Conservation (phyloP, 352 stramenopile genomes). For the Phytophthora tubulina region DNA sequence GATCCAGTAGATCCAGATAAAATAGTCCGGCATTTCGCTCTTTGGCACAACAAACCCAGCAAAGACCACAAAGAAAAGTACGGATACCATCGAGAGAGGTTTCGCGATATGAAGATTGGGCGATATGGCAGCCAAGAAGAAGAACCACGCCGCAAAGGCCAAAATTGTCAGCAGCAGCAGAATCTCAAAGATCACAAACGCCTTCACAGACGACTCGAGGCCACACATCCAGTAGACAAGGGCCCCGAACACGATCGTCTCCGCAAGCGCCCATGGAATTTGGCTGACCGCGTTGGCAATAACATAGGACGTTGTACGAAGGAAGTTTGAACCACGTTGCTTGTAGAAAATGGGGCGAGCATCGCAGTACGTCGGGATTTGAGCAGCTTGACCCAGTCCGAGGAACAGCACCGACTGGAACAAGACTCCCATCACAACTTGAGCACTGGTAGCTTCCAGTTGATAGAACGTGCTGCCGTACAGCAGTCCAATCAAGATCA, state of each 20-base stretch:
- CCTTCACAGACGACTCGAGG: constrained; percentile 29
- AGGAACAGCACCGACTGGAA: constrained; percentile 89
- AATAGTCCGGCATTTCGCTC: constrained; percentile 62
- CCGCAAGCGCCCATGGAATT: constrained; percentile 61
- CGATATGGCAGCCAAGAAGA: constrained; percentile 54
- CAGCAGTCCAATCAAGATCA: constrained; percentile 63
- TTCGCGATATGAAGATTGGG: constrained; percentile 64
- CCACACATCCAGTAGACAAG: constrained; percentile 92
- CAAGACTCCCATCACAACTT: constrained; percentile 80
- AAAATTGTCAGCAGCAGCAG: constrained; percentile 59
- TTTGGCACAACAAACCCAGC: constrained; percentile 68
- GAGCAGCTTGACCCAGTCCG: constrained; percentile 61
- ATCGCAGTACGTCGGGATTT: constrained; percentile 82
- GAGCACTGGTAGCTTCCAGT: constrained; percentile 49
- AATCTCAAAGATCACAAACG: constrained; percentile 55
- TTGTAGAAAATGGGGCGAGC: constrained; percentile 74
- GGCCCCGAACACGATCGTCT: constrained; percentile 83
- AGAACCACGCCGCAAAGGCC: constrained; percentile 70
- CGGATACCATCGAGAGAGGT: constrained; percentile 57
- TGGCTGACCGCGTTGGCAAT: constrained; percentile 56
- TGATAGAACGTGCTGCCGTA: constrained; percentile 72
- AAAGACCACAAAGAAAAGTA: constrained; percentile 73
- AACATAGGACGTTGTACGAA: constrained; percentile 80
- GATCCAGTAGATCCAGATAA: constrained; percentile 83
- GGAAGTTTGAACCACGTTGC: constrained; percentile 67